Conservation (phyloP, 2,329 filamentous ascomycete genomes). For the Alternaria burnsii region DNA sequence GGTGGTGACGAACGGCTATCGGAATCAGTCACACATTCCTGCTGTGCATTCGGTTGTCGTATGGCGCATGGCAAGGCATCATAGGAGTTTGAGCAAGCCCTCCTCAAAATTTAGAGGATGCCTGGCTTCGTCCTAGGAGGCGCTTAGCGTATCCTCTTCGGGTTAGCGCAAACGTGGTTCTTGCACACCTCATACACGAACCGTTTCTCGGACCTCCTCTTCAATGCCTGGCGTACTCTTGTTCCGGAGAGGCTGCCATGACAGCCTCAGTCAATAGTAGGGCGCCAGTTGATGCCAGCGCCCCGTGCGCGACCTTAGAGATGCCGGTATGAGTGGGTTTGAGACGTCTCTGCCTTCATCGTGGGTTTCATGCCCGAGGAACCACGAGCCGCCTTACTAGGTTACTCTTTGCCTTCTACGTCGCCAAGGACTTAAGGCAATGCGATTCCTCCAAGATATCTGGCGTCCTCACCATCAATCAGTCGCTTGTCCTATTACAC, state of each 20-base stretch:
- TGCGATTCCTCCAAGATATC: constrained; percentile 38
- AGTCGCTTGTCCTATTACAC: constrained; percentile 40
- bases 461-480: constrained; percentile 42
- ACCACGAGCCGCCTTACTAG: constrained; percentile 40
- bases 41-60: constrained; percentile 38
- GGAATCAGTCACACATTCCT: constrained; percentile 33
- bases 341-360: constrained; percentile 53
- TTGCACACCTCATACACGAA: constrained; percentile 43
- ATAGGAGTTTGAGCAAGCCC: constrained; percentile 42
- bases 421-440: constrained; percentile 49
- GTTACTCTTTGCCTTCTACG: constrained; percentile 28
- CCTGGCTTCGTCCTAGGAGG: not conserved
- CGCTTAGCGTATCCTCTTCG: constrained; percentile 17
- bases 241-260: constrained; percentile 32
- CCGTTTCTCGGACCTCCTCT: constrained; percentile 43
- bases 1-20: constrained; percentile 18
- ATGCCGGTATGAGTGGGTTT: constrained; percentile 40
- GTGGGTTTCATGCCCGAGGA: constrained; percentile 52
- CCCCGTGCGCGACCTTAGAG: constrained; percentile 39
- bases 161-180: constrained; percentile 34
- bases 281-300: constrained; percentile 37
- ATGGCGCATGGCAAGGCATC: constrained; percentile 43
- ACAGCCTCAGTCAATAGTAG: constrained; percentile 37
- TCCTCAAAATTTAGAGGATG: constrained; percentile 33
- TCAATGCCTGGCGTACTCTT: constrained; percentile 44